Percentiles rank a stretch among this genome's conserved stretches.
Conservation (phyloP, 2,329 filamentous ascomycete genomes). For the Colletotrichum euphorbiae region DNA sequence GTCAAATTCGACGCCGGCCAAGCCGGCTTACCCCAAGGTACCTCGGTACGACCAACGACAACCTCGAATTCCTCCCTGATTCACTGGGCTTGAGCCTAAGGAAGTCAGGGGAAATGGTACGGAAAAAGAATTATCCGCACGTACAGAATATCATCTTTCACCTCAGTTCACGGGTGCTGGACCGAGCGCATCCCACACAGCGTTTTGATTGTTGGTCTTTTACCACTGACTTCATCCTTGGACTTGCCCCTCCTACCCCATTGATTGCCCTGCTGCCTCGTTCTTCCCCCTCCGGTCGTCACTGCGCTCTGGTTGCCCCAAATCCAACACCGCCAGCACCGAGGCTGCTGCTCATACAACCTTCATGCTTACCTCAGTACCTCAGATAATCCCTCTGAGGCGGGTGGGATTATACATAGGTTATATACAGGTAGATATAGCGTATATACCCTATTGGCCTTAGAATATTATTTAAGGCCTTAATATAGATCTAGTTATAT, state of each 20-base stretch:
- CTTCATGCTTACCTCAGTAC: too few species aligned
- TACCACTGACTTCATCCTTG: conserved; percentile 34
- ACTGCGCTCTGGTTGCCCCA: conserved; percentile 7
- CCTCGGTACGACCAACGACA: background rate
- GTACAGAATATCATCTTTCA: background rate
- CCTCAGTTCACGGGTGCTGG: conserved; percentile 15
- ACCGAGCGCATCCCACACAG: conserved; percentile 31
- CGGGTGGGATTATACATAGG: too few species aligned
- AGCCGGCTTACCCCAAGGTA: background rate
- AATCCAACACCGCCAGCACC: conserved; percentile 22
- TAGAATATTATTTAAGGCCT: too few species aligned
- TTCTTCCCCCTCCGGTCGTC: conserved; percentile 26
- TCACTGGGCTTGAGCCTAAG: too few species aligned
- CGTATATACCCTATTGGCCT: too few species aligned
- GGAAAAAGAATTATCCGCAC: background rate
- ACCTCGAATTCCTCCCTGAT: background rate
- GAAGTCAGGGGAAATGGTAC: too few species aligned
- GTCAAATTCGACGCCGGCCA: conserved; percentile 6
- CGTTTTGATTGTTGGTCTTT: conserved; percentile 31
- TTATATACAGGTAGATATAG: too few species aligned
- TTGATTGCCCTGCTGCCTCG: conserved; percentile 35
- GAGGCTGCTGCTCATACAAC: conserved; percentile 1
- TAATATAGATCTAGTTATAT: too few species aligned
- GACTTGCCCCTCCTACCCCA: conserved; percentile 28
- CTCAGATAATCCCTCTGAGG: too few species aligned